Conservation (phyloP, 2,329 filamentous ascomycete genomes). For the Aspergillus persii region DNA sequence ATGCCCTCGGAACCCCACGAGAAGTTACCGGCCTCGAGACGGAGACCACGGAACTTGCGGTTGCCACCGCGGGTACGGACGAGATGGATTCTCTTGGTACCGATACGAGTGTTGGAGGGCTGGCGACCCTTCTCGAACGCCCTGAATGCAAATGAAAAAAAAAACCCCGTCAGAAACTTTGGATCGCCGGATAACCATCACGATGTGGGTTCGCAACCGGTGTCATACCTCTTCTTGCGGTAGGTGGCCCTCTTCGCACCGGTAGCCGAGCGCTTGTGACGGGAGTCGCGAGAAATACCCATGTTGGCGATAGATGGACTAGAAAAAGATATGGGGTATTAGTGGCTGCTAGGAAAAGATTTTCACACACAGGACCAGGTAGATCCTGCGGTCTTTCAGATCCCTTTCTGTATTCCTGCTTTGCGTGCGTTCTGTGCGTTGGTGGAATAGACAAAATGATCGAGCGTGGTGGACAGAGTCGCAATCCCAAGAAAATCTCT, state of each 20-base stretch:
- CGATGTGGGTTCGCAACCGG: slow-evolving; percentile 17
- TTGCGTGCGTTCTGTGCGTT: neutral
- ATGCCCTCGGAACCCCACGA: slow-evolving; percentile 97
- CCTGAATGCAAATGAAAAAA: slow-evolving; percentile 62
- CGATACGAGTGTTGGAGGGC: slow-evolving; percentile 99
- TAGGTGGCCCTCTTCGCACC: slow-evolving; percentile 96
- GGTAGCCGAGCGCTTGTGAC: slow-evolving; percentile 99
- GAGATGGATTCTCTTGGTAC: slow-evolving; percentile 91
- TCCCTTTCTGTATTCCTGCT: neutral
- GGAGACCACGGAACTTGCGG: slow-evolving; percentile 99
- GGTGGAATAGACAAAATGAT: neutral
- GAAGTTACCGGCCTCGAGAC: slow-evolving; percentile 99
- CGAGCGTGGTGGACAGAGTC: neutral
- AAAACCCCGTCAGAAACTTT: slow-evolving; percentile 56
- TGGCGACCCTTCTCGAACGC: slow-evolving; percentile 99
- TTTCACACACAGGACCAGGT: neutral
- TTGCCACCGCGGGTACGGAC: slow-evolving; percentile 97
- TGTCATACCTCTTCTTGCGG: slow-evolving; percentile 60
- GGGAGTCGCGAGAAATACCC: slow-evolving; percentile 99
- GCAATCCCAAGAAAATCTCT: neutral
- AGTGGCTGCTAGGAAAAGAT: neutral
- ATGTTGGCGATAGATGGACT: slow-evolving; percentile 73
- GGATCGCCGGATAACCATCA: slow-evolving; percentile 41
- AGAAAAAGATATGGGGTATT: neutral
- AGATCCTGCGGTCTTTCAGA: neutral